Base-by-base conservation (phyloP, 2,329 filamentous ascomycete genomes). In the Penicillium sp. region DNA sequence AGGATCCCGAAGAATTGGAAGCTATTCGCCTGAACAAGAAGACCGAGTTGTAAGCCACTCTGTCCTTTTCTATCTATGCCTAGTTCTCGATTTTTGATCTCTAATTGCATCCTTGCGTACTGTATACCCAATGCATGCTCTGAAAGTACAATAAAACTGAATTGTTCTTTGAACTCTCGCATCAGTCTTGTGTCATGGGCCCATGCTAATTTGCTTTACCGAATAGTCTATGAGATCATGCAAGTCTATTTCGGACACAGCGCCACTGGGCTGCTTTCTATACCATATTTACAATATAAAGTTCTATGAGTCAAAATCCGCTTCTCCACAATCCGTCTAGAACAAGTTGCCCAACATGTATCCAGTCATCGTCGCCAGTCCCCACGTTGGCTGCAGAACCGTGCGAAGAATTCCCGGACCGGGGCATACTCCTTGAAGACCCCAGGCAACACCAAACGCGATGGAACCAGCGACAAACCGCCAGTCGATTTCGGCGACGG, bases 361-460 rank as follows among this genome's bases (percentile, higher is more conserved):
- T 4, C 81, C 81, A 18, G 70, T 67, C 72, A 83, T 75, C 73
- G 80, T 80, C 31, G 76, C 60, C 35, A 75, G 27, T 3, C 81
- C 81, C 81, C 81, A 83, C 2, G 68, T 60, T 0, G 81, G 81
- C 66, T 83, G 79, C 24, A 79, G 66, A 16, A 81, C 66, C 22
- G 77, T 68, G 46, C 81, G 77, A 64, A 84, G 59, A 16, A 82
- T 69, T 0, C 79, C 81, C 9, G 82, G 81, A 0, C 82, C 82
- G 11, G 82, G 82, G 67, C 82, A 84, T 1, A 80, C 77, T 1
- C 82, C 82, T 13, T 70, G 73, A 59, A 82, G 62, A 0, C 82
- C 82, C 82, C 82, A 85, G 0, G 78, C 81, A 27, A 83, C 53
- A 0, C 82, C 82, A 68, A 84, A 85, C 1, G 74, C 72, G 19